These are phyloP conservation scores for Globisporangium spinosum DNA, from an alignment of 352 stramenopile genomes.

Conservation along the genomic window DNA sequence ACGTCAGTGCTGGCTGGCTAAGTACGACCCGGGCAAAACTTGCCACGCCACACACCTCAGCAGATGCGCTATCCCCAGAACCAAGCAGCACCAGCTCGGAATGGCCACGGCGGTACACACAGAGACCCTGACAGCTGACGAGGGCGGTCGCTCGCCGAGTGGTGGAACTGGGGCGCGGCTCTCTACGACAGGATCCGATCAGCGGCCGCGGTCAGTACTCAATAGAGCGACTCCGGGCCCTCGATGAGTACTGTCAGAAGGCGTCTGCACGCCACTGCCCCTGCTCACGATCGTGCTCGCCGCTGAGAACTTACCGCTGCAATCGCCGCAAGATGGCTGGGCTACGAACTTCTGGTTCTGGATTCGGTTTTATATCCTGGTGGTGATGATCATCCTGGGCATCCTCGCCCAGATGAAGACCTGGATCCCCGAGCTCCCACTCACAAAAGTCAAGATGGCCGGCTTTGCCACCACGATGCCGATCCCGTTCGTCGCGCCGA, in stretches of 20 bases:
- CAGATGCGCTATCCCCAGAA: too few relatives aligned
- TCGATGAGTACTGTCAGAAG: background rate
- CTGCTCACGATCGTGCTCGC: conserved; percentile 20
- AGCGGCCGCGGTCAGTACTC: too few relatives aligned
- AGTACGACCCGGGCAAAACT: too few relatives aligned
- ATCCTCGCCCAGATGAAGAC: background rate
- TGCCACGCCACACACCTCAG: too few relatives aligned
- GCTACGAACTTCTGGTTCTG: conserved; percentile 10
- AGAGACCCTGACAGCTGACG: too few relatives aligned
- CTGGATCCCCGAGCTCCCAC: background rate
- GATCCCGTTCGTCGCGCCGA: background rate
- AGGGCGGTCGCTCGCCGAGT: too few relatives aligned
- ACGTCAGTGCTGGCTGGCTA: too few relatives aligned
- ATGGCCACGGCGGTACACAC: too few relatives aligned
- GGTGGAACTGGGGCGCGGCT: too few relatives aligned
- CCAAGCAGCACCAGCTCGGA: too few relatives aligned
- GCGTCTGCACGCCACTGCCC: conserved; percentile 22
- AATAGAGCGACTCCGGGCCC: too few relatives aligned
- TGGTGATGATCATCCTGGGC: conserved; percentile 3
- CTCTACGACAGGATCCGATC: too few relatives aligned
- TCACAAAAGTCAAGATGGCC: background rate
- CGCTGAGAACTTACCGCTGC: conserved; percentile 27
- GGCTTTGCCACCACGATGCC: background rate
- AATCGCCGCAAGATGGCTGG: conserved; percentile 11
- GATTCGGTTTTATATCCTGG: background rate